phyloP scores from a whole-genome alignment of 371 early-diverging fungal species.

The Fennellomyces sp. region DNA sequence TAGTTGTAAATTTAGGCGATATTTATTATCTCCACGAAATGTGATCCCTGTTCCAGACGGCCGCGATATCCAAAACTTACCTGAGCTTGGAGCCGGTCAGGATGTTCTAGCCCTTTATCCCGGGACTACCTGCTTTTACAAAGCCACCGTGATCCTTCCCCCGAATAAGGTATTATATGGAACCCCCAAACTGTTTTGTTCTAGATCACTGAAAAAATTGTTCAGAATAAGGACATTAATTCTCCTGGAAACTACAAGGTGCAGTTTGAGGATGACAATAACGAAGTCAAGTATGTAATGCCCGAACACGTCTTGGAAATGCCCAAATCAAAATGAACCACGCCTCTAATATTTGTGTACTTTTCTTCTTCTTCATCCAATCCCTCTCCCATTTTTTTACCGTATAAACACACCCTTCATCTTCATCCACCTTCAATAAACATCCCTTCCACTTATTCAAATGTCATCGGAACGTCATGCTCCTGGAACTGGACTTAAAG shows the following conservation, averaged over 20 bases:
- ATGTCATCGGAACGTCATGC: no score
- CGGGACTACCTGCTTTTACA: constrained; percentile 85
- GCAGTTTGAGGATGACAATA: constrained; percentile 73
- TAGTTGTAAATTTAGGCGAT: constrained; percentile 49
- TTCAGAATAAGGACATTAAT: constrained; percentile 42
- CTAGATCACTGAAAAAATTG: no score
- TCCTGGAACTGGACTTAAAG: no score
- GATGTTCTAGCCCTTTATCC: constrained; percentile 86
- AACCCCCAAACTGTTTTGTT: neutral
- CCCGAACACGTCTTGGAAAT: constrained; percentile 60
- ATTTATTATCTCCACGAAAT: constrained; percentile 60
- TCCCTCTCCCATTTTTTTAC: no score
- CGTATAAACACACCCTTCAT: no score
- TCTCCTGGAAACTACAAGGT: constrained; percentile 51
- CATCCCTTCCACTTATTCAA: no score
- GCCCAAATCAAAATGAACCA: constrained; percentile 60
- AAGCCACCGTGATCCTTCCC: constrained; percentile 69
- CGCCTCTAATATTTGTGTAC: neutral
- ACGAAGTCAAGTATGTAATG: constrained; percentile 49
- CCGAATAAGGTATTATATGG: constrained; percentile 63
- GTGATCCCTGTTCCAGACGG: constrained; percentile 65
- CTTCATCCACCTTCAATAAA: no score
- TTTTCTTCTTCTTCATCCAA: no score
- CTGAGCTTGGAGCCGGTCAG: constrained; percentile 66
- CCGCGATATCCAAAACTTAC: constrained; percentile 35